Evolutionary conservation across 225 moss, liverwort and hornwort species (phyloP).

Genomic region (Rhytidiadelphus loreus): DNA sequence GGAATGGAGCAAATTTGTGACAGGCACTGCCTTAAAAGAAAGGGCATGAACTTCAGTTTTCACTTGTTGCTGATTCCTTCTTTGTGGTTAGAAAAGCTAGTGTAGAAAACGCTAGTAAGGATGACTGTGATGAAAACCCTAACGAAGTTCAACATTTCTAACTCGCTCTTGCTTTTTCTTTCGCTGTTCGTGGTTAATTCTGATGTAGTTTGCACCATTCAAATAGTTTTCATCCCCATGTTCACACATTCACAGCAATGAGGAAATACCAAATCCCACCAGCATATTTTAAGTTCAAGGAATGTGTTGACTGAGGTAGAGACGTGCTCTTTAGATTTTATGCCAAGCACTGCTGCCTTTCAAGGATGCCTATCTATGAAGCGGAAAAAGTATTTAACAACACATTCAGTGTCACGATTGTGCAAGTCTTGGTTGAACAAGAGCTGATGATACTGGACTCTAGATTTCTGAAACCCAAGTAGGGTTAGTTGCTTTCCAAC

Average conservation of each 20-base stretch:
- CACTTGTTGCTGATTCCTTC: neutral
- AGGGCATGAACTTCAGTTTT: neutral
- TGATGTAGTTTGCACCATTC: too few species aligned
- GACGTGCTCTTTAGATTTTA: too few species aligned
- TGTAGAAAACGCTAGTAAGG: too few species aligned
- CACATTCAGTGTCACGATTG: neutral
- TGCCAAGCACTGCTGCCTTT: too few species aligned
- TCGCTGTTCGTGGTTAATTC: too few species aligned
- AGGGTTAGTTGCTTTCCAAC: conserved; percentile 66
- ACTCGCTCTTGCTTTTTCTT: too few species aligned
- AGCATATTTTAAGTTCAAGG: too few species aligned
- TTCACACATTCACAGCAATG: too few species aligned
- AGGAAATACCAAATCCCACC: too few species aligned
- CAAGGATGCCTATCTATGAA: too few species aligned
- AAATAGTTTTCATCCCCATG: too few species aligned
- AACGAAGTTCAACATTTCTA: neutral
- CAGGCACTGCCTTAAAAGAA: neutral
- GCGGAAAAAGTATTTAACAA: neutral
- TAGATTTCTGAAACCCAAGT: conserved; percentile 60
- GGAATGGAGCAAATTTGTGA: neutral
- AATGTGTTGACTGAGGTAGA: too few species aligned
- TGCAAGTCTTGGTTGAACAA: neutral
- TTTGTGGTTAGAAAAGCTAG: neutral
- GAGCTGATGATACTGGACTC: neutral
- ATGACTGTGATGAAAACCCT: neutral